phyloP scores from a whole-genome alignment of 441 rosid genomes.

The Populus hybrid region DNA sequence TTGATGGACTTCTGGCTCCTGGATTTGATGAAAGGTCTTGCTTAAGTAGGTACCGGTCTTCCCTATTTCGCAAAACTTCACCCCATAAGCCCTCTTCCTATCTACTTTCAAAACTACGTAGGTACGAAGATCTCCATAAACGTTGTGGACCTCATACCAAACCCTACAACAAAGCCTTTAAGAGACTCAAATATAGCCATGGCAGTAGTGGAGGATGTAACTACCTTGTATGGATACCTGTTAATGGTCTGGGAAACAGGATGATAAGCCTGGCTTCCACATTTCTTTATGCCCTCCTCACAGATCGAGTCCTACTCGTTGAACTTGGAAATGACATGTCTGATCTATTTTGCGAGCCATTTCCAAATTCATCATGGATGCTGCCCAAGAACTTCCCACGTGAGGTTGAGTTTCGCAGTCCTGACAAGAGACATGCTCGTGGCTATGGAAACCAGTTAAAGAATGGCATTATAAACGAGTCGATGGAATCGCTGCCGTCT shows the following conservation, averaged over 20 bases:
- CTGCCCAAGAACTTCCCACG: slow-evolving; percentile 54
- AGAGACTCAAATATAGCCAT: slow-evolving; percentile 23
- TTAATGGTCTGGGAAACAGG: slow-evolving; percentile 66
- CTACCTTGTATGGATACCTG: slow-evolving; percentile 41
- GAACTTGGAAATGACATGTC: slow-evolving; percentile 50
- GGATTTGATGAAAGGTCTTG: slow-evolving; percentile 20
- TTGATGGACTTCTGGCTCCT: slow-evolving; percentile 24
- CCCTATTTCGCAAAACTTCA: slow-evolving; percentile 22
- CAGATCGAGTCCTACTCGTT: slow-evolving; percentile 56
- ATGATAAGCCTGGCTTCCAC: slow-evolving; percentile 55
- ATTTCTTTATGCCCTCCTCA: slow-evolving; percentile 22
- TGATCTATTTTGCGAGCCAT: slow-evolving; percentile 67
- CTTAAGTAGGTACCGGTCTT: slow-evolving; percentile 23
- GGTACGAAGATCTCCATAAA: slow-evolving; percentile 33
- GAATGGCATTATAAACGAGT: slow-evolving; percentile 23
- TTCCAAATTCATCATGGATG: slow-evolving; percentile 54
- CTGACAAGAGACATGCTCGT: slow-evolving; percentile 29
- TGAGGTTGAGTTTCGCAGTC: slow-evolving; percentile 12
- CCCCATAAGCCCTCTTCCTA: slow-evolving; percentile 28
- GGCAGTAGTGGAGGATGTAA: slow-evolving; percentile 26
- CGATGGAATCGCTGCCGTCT: slow-evolving; percentile 24
- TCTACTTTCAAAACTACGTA: slow-evolving; percentile 25
- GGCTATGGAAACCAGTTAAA: slow-evolving; percentile 53
- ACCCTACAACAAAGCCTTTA: slow-evolving; percentile 10
- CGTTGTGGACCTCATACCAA: slow-evolving; percentile 26